These are phyloP conservation scores for Geopyxis carbonaria DNA, from an alignment of 495 filamentous ascomycete species.

Conservation along the genomic window DNA sequence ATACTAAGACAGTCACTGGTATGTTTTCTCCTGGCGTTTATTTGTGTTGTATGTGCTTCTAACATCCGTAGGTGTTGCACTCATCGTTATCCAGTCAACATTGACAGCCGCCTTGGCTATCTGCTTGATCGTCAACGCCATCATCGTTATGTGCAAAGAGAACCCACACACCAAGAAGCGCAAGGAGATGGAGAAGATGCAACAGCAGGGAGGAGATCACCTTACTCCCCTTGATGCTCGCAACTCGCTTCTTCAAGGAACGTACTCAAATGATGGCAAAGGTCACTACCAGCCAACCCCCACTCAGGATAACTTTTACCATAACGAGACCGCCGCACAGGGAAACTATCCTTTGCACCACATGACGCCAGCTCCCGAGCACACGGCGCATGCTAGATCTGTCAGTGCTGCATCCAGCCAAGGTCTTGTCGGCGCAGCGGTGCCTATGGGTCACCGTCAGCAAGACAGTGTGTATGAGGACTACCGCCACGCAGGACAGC, in stretches of 20 bases:
- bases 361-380: constrained; percentile 14
- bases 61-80: constrained; percentile 46
- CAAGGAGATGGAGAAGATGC: constrained; percentile 81
- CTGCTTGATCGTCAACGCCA: constrained; percentile 74
- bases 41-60: constrained; percentile 5
- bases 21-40: constrained; percentile 1
- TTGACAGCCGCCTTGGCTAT: constrained; percentile 75
- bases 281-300: constrained; percentile 18
- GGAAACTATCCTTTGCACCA: constrained; percentile 17
- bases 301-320: constrained; percentile 15
- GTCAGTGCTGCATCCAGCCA: constrained; percentile 6
- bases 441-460: too few relatives aligned
- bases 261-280: constrained; percentile 24
- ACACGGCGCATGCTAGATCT: constrained; percentile 5
- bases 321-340: constrained; percentile 9
- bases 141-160: constrained; percentile 61
- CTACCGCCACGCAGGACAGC: too few relatives aligned
- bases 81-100: constrained; percentile 76
- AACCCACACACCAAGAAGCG: constrained; percentile 74
- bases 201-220: constrained; percentile 67
- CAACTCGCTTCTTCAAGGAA: constrained; percentile 54
- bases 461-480: too few relatives aligned
- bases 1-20: constrained; percentile 75
- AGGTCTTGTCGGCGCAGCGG: constrained; percentile 9
- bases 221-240: constrained; percentile 80